Evolutionary conservation across 2,329 filamentous ascomycete species (phyloP), one percentile per base, ranked within the genome.

Genomic region (Xylogone sp.): DNA sequence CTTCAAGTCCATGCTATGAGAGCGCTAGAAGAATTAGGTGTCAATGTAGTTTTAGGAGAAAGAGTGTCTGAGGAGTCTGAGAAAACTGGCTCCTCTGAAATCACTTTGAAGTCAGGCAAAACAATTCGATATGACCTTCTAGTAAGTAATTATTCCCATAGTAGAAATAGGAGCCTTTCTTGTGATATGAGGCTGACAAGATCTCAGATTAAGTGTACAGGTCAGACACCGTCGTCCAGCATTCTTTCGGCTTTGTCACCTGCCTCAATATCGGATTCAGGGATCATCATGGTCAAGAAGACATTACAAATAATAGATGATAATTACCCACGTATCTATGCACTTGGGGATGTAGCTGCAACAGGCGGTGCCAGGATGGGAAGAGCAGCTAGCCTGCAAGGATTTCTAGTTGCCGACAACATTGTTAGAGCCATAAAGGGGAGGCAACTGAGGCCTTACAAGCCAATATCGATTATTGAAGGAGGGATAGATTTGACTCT

Each of bases 331-430:
- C 64, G 72, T 34, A 69, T 81, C 10, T 81, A 77, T 57, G 76
- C 77, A 0, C 62, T 75, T 0, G 79, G 78, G 6, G 78, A 82
- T 57, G 73, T 82, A 21, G 72, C 77, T 12, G 71, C 74, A 12
- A 69, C 69, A n/a, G 65, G 67, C 1, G 64, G 64, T 0, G 63
- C 65, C 12, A 69, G 66, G 22, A 75, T 75, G 58, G 76, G 69
- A 2, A 67, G 75, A 34, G 71, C 76, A 1, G 75, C 69, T 1
- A 61, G n/a, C n/a, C n/a, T n/a, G n/a, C n/a, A n/a, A n/a, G n/a
- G n/a, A n/a, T n/a, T n/a, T n/a, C n/a, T n/a, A n/a, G n/a, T n/a
- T n/a, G n/a, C n/a, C n/a, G n/a, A n/a, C n/a, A n/a, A n/a, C n/a
- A n/a, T n/a, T n/a, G n/a, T n/a, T n/a, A n/a, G n/a, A n/a, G n/a